Evolutionary conservation across 2,329 filamentous ascomycete species (phyloP).

Genomic region (Diplodia seriata): DNA sequence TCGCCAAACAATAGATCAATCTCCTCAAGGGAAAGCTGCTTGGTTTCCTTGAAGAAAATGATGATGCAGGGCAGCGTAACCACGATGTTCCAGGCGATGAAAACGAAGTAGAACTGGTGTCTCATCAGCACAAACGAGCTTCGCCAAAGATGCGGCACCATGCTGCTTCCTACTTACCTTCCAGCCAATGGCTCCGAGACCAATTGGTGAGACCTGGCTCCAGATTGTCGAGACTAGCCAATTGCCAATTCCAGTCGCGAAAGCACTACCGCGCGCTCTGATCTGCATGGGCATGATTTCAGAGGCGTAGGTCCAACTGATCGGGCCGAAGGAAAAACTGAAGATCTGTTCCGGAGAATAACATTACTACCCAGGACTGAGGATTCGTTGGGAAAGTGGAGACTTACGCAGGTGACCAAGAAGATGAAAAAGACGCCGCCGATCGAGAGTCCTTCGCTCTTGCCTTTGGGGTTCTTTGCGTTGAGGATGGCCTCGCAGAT

Average conservation of each 20-base stretch:
- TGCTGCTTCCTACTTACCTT: constrained; percentile 37
- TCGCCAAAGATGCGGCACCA: no score
- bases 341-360: constrained; percentile 53
- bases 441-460: constrained; percentile 58
- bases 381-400: constrained; percentile 41
- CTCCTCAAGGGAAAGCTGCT: constrained; percentile 62
- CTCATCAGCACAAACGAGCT: background rate
- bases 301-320: constrained; percentile 69
- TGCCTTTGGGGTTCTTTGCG: constrained; percentile 41
- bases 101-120: constrained; percentile 62
- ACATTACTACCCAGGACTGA: constrained; percentile 34
- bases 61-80: constrained; percentile 57
- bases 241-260: constrained; percentile 65
- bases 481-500: constrained; percentile 67
- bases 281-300: constrained; percentile 73
- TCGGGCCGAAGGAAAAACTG: constrained; percentile 65
- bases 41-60: constrained; percentile 63
- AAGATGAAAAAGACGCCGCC: constrained; percentile 72
- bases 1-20: constrained; percentile 66
- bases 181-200: constrained; percentile 57
- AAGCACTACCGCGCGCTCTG: constrained; percentile 64
- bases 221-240: constrained; percentile 67
- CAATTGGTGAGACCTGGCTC: constrained; percentile 64
- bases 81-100: constrained; percentile 58
- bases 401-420: constrained; percentile 48